Conservation (phyloP, 306 rosid genomes). For the Quercus mongolica region DNA sequence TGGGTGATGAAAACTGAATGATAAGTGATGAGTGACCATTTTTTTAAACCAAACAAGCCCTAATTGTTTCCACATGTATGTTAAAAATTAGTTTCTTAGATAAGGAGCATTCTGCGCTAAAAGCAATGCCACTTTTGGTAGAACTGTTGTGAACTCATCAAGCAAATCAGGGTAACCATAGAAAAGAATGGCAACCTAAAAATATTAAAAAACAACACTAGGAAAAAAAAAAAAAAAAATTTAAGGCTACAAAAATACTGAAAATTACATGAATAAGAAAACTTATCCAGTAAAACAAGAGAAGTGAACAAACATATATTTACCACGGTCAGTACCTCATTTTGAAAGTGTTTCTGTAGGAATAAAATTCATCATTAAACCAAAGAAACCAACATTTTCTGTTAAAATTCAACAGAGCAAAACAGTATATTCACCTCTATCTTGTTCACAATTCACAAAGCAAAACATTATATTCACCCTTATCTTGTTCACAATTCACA, state of each 20-base stretch:
- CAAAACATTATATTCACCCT: constrained; percentile 52
- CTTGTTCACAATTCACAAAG: too few relatives aligned
- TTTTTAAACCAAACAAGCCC: too few relatives aligned
- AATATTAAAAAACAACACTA: background rate
- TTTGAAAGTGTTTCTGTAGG: constrained; percentile 75
- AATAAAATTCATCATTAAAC: constrained; percentile 17
- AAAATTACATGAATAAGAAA: background rate
- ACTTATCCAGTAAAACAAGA: background rate
- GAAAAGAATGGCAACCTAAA: constrained; percentile 29
- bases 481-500: constrained; percentile 73
- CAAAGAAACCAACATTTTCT: constrained; percentile 3
- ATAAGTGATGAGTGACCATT: too few relatives aligned
- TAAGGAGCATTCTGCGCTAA: constrained; percentile 53
- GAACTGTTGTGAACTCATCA: constrained; percentile 80
- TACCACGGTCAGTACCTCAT: too few relatives aligned
- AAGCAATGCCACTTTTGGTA: constrained; percentile 75
- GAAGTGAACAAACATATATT: background rate
- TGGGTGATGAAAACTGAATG: too few relatives aligned
- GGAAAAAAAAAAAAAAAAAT: too few relatives aligned
- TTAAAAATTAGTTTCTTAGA: constrained; percentile 52
- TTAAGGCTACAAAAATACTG: background rate
- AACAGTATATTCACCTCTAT: background rate
- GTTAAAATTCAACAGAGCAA: background rate
- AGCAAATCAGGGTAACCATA: constrained; percentile 77
- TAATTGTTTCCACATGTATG: constrained; percentile 54